These are phyloP conservation scores for Arthrinium phaeospermum DNA, from an alignment of 2,329 filamentous ascomycete genomes.

Conservation along the genomic window DNA sequence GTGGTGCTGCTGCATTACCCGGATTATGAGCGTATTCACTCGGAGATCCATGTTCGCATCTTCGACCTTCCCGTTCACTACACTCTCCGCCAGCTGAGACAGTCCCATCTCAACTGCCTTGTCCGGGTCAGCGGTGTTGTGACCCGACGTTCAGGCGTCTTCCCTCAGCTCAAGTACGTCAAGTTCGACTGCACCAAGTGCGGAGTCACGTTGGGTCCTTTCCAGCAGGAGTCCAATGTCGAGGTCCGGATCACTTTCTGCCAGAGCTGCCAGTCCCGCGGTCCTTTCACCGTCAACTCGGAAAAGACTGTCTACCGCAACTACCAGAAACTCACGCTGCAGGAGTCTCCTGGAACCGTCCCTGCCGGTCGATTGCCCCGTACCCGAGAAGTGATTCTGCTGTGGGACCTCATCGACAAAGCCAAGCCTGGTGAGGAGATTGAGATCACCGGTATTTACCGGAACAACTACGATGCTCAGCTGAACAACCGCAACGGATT, in stretches of 20 bases:
- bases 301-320: conserved; percentile 99
- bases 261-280: conserved; percentile 93
- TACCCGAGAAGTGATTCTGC: conserved; percentile 89
- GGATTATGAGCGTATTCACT: conserved; percentile 96
- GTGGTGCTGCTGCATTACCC: conserved; percentile 95
- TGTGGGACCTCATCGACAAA: conserved; percentile 96
- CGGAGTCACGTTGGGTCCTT: conserved; percentile 87
- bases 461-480: conserved; percentile 97
- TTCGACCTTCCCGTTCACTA: conserved; percentile 94
- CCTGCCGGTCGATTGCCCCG: conserved; percentile 93
- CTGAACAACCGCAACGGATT: conserved; percentile 99
- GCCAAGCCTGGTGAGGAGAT: conserved; percentile 98
- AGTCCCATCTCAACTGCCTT: conserved; percentile 94
- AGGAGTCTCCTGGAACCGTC: conserved; percentile 96
- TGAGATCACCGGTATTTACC: conserved; percentile 94
- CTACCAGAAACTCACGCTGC: conserved; percentile 96
- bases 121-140: conserved; percentile 95
- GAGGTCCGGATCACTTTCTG: conserved; percentile 97
- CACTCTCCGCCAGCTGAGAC: conserved; percentile 91
- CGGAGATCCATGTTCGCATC: conserved; percentile 96
- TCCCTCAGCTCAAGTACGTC: conserved; percentile 97
- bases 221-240: conserved; percentile 95
- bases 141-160: conserved; percentile 91
- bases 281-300: conserved; percentile 93
- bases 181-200: conserved; percentile 98